A percentile compares a stretch with the other conserved stretches of the same genome.
phyloP scores from a whole-genome alignment of 345 rosid species.

The Rubroshorea leprosula region DNA sequence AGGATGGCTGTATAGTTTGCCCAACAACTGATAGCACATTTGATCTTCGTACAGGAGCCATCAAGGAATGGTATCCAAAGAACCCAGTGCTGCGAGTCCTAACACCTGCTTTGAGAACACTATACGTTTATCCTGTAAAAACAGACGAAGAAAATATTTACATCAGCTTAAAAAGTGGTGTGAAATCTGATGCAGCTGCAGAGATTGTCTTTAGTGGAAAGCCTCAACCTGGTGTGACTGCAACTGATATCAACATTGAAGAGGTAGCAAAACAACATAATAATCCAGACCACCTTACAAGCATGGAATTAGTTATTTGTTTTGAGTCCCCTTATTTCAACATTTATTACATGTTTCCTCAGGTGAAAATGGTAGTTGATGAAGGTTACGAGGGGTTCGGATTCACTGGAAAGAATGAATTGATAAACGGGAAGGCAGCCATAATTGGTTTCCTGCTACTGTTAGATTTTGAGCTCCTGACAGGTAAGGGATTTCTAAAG shows the following conservation, averaged over 20 bases:
- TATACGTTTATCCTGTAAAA: constrained; percentile 69
- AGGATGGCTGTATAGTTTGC: constrained; percentile 95
- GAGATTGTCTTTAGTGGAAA: constrained; percentile 91
- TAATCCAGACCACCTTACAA: background rate
- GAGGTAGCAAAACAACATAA: constrained; percentile 47
- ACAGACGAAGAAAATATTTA: constrained; percentile 68
- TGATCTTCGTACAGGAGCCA: constrained; percentile 67
- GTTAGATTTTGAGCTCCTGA: constrained; percentile 87
- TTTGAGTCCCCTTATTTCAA: no score
- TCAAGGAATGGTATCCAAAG: constrained; percentile 89
- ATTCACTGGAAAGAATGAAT: constrained; percentile 64
- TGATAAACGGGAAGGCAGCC: constrained; percentile 92
- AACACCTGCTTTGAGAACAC: constrained; percentile 69
- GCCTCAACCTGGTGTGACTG: constrained; percentile 88
- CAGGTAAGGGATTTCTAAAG: constrained; percentile 88
- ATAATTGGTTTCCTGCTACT: constrained; percentile 77
- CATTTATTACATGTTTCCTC: constrained; percentile 15
- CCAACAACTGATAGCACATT: constrained; percentile 89
- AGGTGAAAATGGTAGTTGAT: constrained; percentile 94
- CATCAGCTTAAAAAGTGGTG: constrained; percentile 49
- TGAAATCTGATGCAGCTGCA: constrained; percentile 52
- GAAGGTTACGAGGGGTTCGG: constrained; percentile 71
- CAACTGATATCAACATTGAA: constrained; percentile 79
- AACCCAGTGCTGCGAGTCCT: constrained; percentile 81
- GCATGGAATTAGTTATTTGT: background rate